Conservation (phyloP, 805 yeast species). For the Ogataea neopini region DNA sequence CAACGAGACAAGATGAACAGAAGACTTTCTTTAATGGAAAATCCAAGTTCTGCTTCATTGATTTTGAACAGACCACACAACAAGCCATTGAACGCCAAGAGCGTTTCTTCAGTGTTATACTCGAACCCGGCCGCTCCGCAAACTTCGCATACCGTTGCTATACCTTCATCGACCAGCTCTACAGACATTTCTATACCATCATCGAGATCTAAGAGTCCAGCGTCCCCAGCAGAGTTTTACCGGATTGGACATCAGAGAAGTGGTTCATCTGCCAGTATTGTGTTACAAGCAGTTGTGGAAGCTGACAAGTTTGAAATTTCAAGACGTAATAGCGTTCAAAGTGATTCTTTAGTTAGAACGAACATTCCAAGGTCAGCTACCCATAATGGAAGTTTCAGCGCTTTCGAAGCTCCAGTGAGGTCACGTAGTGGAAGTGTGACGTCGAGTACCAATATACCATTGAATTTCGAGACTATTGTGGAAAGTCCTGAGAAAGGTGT, state of each 20-base stretch:
- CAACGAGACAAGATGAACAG: slow-evolving; percentile 31
- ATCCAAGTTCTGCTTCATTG: slow-evolving; percentile 42
- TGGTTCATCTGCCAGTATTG: slow-evolving; percentile 61
- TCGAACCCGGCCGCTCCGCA: slow-evolving; percentile 67
- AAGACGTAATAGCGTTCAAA: slow-evolving; percentile 34
- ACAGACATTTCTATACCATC: slow-evolving; percentile 26
- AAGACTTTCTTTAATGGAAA: slow-evolving; percentile 47
- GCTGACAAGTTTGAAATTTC: slow-evolving; percentile 48
- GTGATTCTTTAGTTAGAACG: slow-evolving; percentile 19
- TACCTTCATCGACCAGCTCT: slow-evolving; percentile 31
- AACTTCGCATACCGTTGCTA: slow-evolving; percentile 47
- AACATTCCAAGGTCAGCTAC: slow-evolving; percentile 39
- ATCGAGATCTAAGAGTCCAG: slow-evolving; percentile 15
- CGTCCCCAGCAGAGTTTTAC: slow-evolving; percentile 16
- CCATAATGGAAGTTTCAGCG: slow-evolving; percentile 11
- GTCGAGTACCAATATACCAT: slow-evolving; percentile 11
- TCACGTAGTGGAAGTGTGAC: slow-evolving; percentile 21
- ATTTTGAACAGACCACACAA: slow-evolving; percentile 37
- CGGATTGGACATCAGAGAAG: slow-evolving; percentile 28
- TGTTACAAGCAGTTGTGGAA: slow-evolving; percentile 71
- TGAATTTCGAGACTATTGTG: slow-evolving; percentile 45
- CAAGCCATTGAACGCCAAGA: slow-evolving; percentile 41
- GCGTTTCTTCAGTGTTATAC: slow-evolving; percentile 40
- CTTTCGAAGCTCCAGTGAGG: slow-evolving; percentile 9
- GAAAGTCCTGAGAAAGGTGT: slow-evolving; percentile 41